Base-by-base conservation (phyloP, 2,329 filamentous ascomycete genomes). In the Conoideocrella luteorostrata region DNA sequence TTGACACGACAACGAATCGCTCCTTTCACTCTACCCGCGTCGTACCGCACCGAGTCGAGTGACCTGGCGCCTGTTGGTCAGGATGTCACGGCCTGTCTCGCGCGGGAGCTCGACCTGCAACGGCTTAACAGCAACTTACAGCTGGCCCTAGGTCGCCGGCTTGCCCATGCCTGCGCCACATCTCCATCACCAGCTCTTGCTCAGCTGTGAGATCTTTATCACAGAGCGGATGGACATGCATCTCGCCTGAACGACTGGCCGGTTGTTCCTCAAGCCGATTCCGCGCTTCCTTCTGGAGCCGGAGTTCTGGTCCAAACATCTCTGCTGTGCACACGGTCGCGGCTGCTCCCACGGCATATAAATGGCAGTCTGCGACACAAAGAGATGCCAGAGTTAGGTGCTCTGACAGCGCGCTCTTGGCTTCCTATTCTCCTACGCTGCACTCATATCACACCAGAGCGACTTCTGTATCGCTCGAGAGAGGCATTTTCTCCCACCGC, bases 401-500 rank as follows among this genome's bases (percentile, higher is more conserved):
- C 39, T 43, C 37, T 17, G 36, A 13, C 35, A 34, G 21, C 42
- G 45, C 17, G 46, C 42, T 4, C 32, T 34, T 2, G 44, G 41
- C 18, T 40, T 49, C 7, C 39, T 48, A 3, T 48, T 47, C 37
- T 47, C 47, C 18, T 47, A 52, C 23, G 30, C 36, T 15, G 45
- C 42, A 13, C 29, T 43, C n/a, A 34, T 69, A 4, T 41, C 47
- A 2, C 50, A 61, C 44, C 60, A 66, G 46, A 65, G 57, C 48
- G 59, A 69, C 50, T 63, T 68, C 34, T 13, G 10, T 4, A 58
- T 66, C 18, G 63, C 65, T 5, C 46, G 52, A 9, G 55, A 56
- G 9, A 54, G 56, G 33, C 46, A 51, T 15, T 49, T 71, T 5
- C 18, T 71, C 7, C 63, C 67, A 0, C 2, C 15, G 6, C 46